Percentiles rank a stretch among this genome's conserved stretches.
These are phyloP conservation scores for Xylariaceae sp. DNA, from an alignment of 2,329 filamentous ascomycete species.

Conservation along the genomic window DNA sequence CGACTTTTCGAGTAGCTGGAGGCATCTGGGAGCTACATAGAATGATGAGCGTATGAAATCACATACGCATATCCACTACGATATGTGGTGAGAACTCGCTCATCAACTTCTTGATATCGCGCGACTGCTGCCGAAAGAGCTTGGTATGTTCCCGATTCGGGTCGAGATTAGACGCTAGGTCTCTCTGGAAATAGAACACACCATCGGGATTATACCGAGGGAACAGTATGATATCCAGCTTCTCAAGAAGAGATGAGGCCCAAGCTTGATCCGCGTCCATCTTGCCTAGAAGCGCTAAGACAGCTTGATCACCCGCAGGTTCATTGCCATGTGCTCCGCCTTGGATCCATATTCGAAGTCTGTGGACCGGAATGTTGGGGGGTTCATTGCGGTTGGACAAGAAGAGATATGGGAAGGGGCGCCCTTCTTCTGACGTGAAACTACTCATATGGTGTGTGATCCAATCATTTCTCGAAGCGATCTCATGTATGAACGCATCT, in stretches of 20 bases:
- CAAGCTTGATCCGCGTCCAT: constrained; percentile 22
- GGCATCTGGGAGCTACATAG: no score
- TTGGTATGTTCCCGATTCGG: constrained; percentile 30
- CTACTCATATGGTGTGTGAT: constrained; percentile 24
- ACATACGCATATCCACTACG: constrained; percentile 32
- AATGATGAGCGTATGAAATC: no score
- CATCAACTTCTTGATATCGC: constrained; percentile 28
- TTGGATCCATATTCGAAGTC: constrained; percentile 28
- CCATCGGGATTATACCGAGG: constrained; percentile 28
- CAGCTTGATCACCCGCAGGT: constrained; percentile 25
- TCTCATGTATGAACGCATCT: constrained; percentile 27
- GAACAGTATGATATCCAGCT: constrained; percentile 22
- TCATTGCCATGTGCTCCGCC: constrained; percentile 28
- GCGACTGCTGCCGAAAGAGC: constrained; percentile 27
- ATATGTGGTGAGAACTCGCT: constrained; percentile 30
- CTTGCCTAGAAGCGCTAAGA: constrained; percentile 26
- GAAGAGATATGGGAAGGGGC: constrained; percentile 23
- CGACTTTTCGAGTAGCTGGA: no score
- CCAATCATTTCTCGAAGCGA: constrained; percentile 28
- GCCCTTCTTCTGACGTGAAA: constrained; percentile 31
- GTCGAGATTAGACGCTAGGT: constrained; percentile 25
- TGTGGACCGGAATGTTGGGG: constrained; percentile 4
- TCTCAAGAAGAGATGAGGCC: constrained; percentile 21
- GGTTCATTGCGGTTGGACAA: constrained; percentile 14
- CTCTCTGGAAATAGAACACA: constrained; percentile 27